Base-by-base conservation (phyloP, 768 basidiomycete genomes). In the Lactarius trivialis region DNA sequence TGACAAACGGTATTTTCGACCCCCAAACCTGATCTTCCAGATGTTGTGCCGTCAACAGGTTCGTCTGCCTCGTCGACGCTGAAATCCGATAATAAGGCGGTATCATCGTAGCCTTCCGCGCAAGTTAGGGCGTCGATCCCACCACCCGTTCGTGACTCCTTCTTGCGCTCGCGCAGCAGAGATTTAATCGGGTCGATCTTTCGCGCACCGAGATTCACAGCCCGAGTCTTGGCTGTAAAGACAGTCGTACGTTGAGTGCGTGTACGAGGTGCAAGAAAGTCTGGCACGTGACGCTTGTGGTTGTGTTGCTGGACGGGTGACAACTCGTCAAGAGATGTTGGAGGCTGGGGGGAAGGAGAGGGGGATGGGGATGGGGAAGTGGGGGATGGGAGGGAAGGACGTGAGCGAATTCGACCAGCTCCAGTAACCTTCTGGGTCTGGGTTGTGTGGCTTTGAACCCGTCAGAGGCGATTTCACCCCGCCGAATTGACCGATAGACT, bases 131-230 rank as follows among this genome's bases (percentile, higher is more conserved):
- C 66, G 5, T 66, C 66, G 17, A 66, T 65, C 14, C 64, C 65
- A 5, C 55, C 39, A 11, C 66, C 64, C 24, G 51, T 21, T 26
- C 64, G 60, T 19, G 50, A 45, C 54, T 61, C 64, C 24, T 50
- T 60, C 24, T 59, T 59, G 60, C 65, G 64, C 55, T 65, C 57
- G n/a, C 53, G 60, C 5, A 67, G 55, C 64, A 65, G 37, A 39
- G 64, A 60, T 24, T 59, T 65, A 11, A 67, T 58, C 11, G 66
- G 66, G 37, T 59, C 34, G 15, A 26, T 49, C 32, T 43, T 55
- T 34, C 37, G 37, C n/a, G 17, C n/a, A 28, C n/a, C 48, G 15
- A n/a, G 32, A 21, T 59, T 63, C 37, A 53, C 19, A 17, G 19
- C 30, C 24, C 24, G 37, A 7, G 30, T 2, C 37, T 56, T 64